Percentiles rank a stretch among this genome's conserved stretches.
Evolutionary conservation across 257 asterid species (phyloP).

Genomic region (Solanum raphanifolium): DNA sequence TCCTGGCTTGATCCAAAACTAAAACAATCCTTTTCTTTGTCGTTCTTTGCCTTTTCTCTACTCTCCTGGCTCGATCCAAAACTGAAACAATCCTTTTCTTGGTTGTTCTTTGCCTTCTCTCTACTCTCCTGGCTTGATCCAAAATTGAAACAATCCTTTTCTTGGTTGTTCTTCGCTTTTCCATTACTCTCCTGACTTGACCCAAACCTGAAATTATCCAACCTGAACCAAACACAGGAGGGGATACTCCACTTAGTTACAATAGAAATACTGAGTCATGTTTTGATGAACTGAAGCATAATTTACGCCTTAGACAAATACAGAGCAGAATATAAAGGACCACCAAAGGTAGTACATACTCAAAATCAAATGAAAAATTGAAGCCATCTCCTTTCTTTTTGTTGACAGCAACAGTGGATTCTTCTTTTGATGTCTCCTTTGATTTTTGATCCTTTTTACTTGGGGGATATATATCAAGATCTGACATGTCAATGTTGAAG

Average conservation of each 20-base stretch:
- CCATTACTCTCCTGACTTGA: constrained; percentile 31
- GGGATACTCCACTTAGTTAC: constrained; percentile 3
- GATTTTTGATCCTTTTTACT: constrained; percentile 43
- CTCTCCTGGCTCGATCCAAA: neutral
- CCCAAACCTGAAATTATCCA: constrained; percentile 49
- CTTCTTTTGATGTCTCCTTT: constrained; percentile 34
- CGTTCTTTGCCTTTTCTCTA: neutral
- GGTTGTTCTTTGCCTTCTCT: constrained; percentile 21
- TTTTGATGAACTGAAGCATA: neutral
- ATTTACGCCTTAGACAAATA: neutral
- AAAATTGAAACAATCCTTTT: constrained; percentile 12
- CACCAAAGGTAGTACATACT: constrained; percentile 30
- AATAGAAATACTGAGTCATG: neutral
- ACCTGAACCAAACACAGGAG: constrained; percentile 24
- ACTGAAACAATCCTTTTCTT: constrained; percentile 10
- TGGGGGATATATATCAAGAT: constrained; percentile 67
- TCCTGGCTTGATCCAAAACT: neutral
- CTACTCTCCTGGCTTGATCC: constrained; percentile 12
- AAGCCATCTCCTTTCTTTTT: constrained; percentile 50
- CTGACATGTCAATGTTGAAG: constrained; percentile 73
- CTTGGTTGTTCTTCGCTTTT: constrained; percentile 18
- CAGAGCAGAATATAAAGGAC: neutral
- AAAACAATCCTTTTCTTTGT: constrained; percentile 30
- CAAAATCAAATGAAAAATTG: constrained; percentile 73
- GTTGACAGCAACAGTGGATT: constrained; percentile 34